These are phyloP conservation scores for Suillus discolor DNA, from an alignment of 768 basidiomycete species.

Conservation along the genomic window DNA sequence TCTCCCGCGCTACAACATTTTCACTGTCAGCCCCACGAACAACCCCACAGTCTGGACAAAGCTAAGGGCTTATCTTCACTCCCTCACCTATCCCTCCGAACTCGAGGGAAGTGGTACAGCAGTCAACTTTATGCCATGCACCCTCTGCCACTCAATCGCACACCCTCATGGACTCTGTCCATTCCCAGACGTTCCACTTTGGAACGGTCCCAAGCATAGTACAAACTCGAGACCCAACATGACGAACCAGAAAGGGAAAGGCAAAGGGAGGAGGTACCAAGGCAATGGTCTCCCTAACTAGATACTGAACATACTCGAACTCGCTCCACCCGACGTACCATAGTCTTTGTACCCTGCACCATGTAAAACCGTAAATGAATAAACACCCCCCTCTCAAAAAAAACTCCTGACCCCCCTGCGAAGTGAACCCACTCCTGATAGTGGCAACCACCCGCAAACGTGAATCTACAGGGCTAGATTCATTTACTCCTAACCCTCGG, in stretches of 20 bases:
- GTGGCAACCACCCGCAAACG: too few species aligned
- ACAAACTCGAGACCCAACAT: rapidly evolving
- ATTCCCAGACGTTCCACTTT: background rate
- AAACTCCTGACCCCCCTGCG: too few species aligned
- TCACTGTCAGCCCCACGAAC: background rate
- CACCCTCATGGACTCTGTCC: background rate
- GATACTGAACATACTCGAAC: too few species aligned
- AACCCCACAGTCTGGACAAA: background rate
- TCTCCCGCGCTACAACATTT: background rate
- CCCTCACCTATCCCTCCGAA: background rate
- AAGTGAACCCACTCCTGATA: too few species aligned
- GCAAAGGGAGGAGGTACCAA: too few species aligned
- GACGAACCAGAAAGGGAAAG: too few species aligned
- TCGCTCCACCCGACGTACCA: too few species aligned
- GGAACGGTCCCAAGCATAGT: background rate
- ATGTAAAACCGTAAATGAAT: background rate
- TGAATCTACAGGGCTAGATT: too few species aligned
- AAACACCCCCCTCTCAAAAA: background rate
- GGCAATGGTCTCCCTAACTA: too few species aligned
- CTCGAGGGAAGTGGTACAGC: background rate
- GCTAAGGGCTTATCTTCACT: background rate
- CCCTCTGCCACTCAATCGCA: background rate
- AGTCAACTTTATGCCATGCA: background rate
- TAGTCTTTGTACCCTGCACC: too few species aligned
- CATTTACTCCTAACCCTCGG: too few species aligned